Conservation (phyloP, 805 yeast genomes). For the Candida bentonensis region DNA sequence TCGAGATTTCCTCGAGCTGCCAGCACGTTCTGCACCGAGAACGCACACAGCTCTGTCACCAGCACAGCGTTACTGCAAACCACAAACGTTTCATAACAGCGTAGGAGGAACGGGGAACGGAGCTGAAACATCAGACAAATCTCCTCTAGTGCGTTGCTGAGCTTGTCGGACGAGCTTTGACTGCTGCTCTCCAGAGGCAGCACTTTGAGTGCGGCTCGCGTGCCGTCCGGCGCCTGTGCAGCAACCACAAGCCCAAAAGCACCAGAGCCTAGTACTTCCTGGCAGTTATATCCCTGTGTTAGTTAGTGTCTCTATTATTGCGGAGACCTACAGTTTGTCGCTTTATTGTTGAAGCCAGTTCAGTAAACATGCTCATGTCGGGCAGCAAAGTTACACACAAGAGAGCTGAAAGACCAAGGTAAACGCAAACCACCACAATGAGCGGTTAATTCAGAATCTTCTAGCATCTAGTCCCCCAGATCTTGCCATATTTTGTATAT, state of each 20-base stretch:
- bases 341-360: no score
- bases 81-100: slow-evolving; percentile 48
- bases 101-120: slow-evolving; percentile 52
- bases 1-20: slow-evolving; percentile 37
- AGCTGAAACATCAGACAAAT: slow-evolving; percentile 59
- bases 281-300: background rate
- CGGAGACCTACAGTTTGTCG: no score
- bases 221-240: background rate
- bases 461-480: no score
- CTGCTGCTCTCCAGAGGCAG: background rate
- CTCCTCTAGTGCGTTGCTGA: slow-evolving; percentile 59
- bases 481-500: no score
- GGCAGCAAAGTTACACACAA: no score
- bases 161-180: slow-evolving; percentile 61
- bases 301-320: no score
- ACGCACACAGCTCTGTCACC: slow-evolving; percentile 91
- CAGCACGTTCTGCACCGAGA: slow-evolving; percentile 65
- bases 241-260: background rate
- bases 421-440: no score
- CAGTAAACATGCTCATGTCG: no score
- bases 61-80: slow-evolving; percentile 67
- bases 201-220: background rate
- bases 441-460: no score
- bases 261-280: background rate
- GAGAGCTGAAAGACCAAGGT: no score